Percentiles rank a stretch among this genome's conserved stretches.
Conservation (phyloP, 169 alveolate genomes). For the Plasmodium vinckei region DNA sequence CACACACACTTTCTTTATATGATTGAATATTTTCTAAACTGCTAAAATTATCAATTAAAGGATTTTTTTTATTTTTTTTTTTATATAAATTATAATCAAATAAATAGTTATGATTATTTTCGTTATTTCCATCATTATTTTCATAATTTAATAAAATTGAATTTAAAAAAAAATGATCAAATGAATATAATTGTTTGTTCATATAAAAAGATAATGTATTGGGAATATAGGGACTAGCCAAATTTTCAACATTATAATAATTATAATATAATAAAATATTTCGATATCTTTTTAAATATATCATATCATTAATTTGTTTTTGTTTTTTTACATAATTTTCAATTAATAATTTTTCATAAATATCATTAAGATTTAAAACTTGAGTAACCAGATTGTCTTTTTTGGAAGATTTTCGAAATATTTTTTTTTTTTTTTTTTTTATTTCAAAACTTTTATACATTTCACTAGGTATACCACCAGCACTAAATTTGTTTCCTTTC, state of each 20-base stretch:
- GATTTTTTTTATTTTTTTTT: too few relatives aligned
- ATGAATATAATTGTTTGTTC: slow-evolving; percentile 16
- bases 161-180: slow-evolving; percentile 24
- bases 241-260: slow-evolving; percentile 66
- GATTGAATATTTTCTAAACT: too few relatives aligned
- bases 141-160: too few relatives aligned
- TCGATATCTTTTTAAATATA: slow-evolving; percentile 41
- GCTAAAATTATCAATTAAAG: too few relatives aligned
- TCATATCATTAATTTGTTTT: slow-evolving; percentile 27
- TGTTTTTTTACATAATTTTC: slow-evolving; percentile 12
- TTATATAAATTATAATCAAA: too few relatives aligned
- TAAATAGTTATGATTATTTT: too few relatives aligned
- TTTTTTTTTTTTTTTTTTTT: not conserved
- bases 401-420: not conserved
- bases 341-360: not conserved
- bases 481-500: not conserved
- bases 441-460: not conserved
- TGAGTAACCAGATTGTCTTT: not conserved
- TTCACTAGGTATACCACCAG: too few relatives aligned
- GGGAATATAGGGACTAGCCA: slow-evolving; percentile 41
- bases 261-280: slow-evolving; percentile 41
- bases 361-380: not conserved
- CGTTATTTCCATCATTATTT: too few relatives aligned
- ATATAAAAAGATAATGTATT: slow-evolving; percentile 36
- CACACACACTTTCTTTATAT: too few relatives aligned